Conservation (phyloP, 345 rosid genomes). For the Eucalyptus sp. region DNA sequence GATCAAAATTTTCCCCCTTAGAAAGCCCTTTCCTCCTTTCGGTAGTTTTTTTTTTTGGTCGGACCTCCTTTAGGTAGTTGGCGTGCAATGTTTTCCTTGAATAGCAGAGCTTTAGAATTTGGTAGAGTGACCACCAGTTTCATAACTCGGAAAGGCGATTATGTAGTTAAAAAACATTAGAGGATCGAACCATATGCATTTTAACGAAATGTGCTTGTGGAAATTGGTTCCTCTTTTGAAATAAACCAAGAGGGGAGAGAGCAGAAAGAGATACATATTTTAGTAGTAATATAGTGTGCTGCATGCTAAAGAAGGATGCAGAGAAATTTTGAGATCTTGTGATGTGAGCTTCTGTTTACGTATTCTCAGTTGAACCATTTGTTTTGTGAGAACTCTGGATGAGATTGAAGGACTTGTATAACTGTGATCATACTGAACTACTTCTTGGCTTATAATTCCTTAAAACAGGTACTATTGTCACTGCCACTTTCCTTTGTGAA, state of each 20-base stretch:
- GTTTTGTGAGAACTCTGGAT: neutral
- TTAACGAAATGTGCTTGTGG: neutral
- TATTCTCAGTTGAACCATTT: neutral
- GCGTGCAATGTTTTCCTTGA: neutral
- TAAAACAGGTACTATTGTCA: neutral
- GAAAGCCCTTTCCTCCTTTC: neutral
- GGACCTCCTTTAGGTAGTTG: neutral
- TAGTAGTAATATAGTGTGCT: neutral
- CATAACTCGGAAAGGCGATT: neutral
- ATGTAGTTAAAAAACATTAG: neutral
- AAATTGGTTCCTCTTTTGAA: neutral
- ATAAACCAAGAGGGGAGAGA: neutral
- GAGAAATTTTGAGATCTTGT: neutral
- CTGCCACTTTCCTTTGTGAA: neutral
- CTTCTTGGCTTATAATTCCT: neutral
- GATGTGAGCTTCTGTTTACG: neutral
- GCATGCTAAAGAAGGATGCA: neutral
- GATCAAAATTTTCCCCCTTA: neutral
- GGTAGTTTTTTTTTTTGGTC: neutral
- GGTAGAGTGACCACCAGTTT: neutral
- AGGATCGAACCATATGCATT: neutral
- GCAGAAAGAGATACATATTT: neutral
- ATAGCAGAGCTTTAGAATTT: neutral
- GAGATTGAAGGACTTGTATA: neutral
- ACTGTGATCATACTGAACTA: neutral